Evolutionary conservation across 805 yeast genomes (phyloP).

Genomic region (Kuraishia floccosa): DNA sequence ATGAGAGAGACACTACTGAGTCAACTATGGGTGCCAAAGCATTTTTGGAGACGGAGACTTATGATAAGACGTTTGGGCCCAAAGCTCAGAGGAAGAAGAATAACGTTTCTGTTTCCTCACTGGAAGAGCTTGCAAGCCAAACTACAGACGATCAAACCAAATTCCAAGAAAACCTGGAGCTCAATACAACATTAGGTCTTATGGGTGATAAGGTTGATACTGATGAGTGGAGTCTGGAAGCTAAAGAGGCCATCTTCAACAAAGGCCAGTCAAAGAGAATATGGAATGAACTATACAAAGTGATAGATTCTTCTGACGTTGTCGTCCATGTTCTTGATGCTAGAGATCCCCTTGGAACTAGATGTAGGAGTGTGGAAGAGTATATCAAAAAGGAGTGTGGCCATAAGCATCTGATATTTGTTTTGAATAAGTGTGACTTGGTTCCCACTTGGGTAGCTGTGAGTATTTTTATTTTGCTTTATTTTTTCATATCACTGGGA

Average conservation of each 20-base stretch:
- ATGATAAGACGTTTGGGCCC: conserved; percentile 79
- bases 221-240: conserved; percentile 82
- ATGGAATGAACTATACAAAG: conserved; percentile 96
- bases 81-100: conserved; percentile 91
- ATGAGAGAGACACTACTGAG: conserved; percentile 70
- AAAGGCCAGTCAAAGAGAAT: conserved; percentile 98
- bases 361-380: conserved; percentile 89
- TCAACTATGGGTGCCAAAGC: conserved; percentile 69
- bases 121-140: conserved; percentile 63
- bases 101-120: conserved; percentile 57
- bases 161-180: conserved; percentile 67
- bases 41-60: conserved; percentile 87
- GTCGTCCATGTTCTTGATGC: conserved; percentile 96
- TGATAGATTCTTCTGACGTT: conserved; percentile 94
- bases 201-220: conserved; percentile 59
- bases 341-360: conserved; percentile 93
- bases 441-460: conserved; percentile 99
- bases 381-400: conserved; percentile 90
- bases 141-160: conserved; percentile 45
- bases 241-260: conserved; percentile 90
- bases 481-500: conserved; percentile 6
- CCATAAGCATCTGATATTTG: conserved; percentile 91
- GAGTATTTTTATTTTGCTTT: conserved; percentile 35
- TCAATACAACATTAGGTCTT: conserved; percentile 64
- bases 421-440: conserved; percentile 92